Evolutionary conservation across 1,139 yeast genomes (phyloP), one percentile per base, ranked within the genome.

Genomic region (Geotrichum citri-aurantii): DNA sequence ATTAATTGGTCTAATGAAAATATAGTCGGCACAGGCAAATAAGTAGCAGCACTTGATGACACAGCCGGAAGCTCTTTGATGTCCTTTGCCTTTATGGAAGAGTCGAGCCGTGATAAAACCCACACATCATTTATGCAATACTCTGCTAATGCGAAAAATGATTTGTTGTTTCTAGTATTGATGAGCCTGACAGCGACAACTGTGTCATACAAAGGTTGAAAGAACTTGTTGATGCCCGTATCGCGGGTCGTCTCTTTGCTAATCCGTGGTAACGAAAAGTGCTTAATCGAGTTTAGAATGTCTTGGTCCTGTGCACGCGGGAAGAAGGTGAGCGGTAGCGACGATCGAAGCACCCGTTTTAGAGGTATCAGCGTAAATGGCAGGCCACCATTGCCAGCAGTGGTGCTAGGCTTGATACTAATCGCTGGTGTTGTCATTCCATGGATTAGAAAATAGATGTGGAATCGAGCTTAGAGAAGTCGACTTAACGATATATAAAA

Each of bases 111-210:
- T 6, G 50, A 52, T 27, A 53, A 12, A 2, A 50, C 24, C 59
- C 59, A 57, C 3, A 57, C 53, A 8, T 48, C 17, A 17, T 51
- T 56, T 2, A 27, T 29, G 26, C 55, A 50, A 37, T 57, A 54
- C 21, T 52, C 59, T 2, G 48, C 56, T 12, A 57, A 21, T 12
- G 40, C 59, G 10, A 57, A 19, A n/a, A 33, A 40, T 21, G 55
- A 31, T 17, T 52, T 57, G 31, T 42, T 48, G 2, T 50, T 48
- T 14, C 47, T 26, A 8, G 52, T 29, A 7, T 27, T 33, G 12
- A 49, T 12, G 10, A 57, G 33, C 26, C 54, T 52, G 44, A 51
- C 59, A 10, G 50, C 52, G 19, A 57, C 59, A 2, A 57, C 54
- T 2, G 47, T 47, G 21, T 50, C 51, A 17, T 49, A 27, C 3